A percentile compares a stretch with the other conserved stretches of the same genome.
phyloP scores from a whole-genome alignment of 1,284 basidiomycete species.

The Kwoniella shivajii region DNA sequence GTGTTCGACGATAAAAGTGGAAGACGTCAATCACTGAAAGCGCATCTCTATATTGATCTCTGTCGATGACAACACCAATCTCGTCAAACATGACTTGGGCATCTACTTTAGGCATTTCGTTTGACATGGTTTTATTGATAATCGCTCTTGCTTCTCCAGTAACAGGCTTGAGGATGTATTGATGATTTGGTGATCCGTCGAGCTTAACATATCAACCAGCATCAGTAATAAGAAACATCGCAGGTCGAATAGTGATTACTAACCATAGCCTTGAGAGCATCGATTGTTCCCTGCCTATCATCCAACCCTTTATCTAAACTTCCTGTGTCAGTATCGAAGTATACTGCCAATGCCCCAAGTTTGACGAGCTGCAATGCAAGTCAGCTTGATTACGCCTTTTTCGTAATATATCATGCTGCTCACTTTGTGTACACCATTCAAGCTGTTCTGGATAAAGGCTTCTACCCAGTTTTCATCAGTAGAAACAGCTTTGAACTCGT shows the following conservation, averaged over 20 bases:
- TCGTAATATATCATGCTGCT: neutral
- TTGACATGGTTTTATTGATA: conserved; percentile 77
- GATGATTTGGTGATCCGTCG: conserved; percentile 67
- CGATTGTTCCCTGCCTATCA: conserved; percentile 65
- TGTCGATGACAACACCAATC: conserved; percentile 89
- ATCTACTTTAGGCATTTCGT: conserved; percentile 80
- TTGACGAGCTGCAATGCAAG: conserved; percentile 67
- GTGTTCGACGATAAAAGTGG: conserved; percentile 90
- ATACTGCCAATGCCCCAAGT: conserved; percentile 83
- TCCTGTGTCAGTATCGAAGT: conserved; percentile 92
- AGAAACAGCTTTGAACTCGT: conserved; percentile 89
- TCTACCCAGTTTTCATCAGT: conserved; percentile 89
- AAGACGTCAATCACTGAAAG: conserved; percentile 96
- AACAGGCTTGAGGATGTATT: conserved; percentile 95
- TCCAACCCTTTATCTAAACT: conserved; percentile 69
- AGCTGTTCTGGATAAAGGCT: conserved; percentile 91
- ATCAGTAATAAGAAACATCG: neutral
- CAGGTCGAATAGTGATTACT: conserved; percentile 20
- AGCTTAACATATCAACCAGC: conserved; percentile 59
- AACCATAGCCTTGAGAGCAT: conserved; percentile 77
- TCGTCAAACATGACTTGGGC: conserved; percentile 90
- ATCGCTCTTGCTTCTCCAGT: conserved; percentile 89
- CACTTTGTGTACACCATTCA: conserved; percentile 89
- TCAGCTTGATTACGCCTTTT: neutral
- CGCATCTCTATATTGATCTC: conserved; percentile 92